Evolutionary conservation across 257 asterid species (phyloP), one percentile per base, ranked within the genome.

Genomic region (Solanum sejunctum): DNA sequence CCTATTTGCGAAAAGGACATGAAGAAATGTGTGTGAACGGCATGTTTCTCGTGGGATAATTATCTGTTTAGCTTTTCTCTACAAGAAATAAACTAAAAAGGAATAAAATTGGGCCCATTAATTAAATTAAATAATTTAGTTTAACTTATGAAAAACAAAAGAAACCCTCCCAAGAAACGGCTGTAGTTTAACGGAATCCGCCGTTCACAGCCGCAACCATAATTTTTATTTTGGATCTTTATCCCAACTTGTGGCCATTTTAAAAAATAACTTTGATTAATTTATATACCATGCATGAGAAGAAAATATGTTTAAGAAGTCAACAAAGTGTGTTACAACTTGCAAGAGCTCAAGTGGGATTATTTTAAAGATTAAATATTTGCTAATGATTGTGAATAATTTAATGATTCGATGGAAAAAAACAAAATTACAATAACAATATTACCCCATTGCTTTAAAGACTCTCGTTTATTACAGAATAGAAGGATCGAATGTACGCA

Each of bases 41-140:
- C 93, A 86, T 89, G 93, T 60, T 81, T 89, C 86, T 87, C 91
- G 88, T 92, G 93, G 81, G 72, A 52, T 57, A 86, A 80, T 88
- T 85, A 57, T 60, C 41, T 63, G 8, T 16, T n/a, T 12, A 47
- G 12, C 18, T 69, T 52, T 51, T 63, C 45, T 41, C 21, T 52
- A 12, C 41, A 28, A 49, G 26, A 36, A 52, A 23, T 12, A 84
- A 10, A 7, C 0, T 36, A 23, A 12, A 52, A 12, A 43, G 10
- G 6, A 20, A 54, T 26, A 18, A 80, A 81, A 41, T 43, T 58
- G 56, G 60, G 15, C 54, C 71, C 69, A 81, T 69, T 26, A 85
- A 21, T 23, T 23, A 75, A 11, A 43, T 72, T 20, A 72, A 5
- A 20, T 3, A 20, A 57, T 57, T 32, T 67, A 28, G 21, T 7